These are phyloP conservation scores for Neurospora sp. DNA, from an alignment of 495 filamentous ascomycete genomes.

Conservation along the genomic window DNA sequence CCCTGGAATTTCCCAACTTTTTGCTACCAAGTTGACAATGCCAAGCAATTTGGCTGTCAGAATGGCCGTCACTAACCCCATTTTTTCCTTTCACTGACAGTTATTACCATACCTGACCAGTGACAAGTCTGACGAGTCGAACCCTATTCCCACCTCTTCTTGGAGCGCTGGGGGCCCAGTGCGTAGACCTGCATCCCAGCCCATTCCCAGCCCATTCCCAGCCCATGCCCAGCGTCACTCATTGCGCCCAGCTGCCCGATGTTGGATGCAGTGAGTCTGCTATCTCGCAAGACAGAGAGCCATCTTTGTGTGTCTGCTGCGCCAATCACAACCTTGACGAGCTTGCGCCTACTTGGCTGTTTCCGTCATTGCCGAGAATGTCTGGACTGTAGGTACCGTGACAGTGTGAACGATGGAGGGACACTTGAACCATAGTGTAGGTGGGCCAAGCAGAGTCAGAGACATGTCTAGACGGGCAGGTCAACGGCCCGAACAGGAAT, in stretches of 20 bases:
- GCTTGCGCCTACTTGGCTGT: not conserved
- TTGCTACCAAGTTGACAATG: too few relatives aligned
- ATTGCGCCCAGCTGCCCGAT: not conserved
- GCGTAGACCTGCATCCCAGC: not conserved
- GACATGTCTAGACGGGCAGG: not conserved
- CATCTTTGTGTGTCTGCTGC: not conserved
- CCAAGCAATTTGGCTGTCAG: too few relatives aligned
- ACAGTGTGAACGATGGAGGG: not conserved
- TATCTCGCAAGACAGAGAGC: not conserved
- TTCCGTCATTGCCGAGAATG: not conserved
- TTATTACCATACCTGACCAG: too few relatives aligned
- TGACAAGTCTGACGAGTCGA: too few relatives aligned
- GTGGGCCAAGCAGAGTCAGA: not conserved
- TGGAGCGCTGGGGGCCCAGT: not conserved
- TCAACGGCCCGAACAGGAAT: not conserved
- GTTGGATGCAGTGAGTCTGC: not conserved
- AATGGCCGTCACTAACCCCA: too few relatives aligned
- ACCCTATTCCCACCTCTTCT: not conserved
- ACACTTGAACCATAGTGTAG: not conserved
- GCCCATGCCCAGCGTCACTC: not conserved
- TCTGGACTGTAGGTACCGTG: not conserved
- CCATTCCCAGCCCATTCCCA: too few relatives aligned
- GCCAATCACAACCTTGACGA: not conserved
- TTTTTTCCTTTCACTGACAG: too few relatives aligned
- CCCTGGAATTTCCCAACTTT: too few relatives aligned